Conservation (phyloP, 768 basidiomycete genomes). For the Amanita subjunquillea region DNA sequence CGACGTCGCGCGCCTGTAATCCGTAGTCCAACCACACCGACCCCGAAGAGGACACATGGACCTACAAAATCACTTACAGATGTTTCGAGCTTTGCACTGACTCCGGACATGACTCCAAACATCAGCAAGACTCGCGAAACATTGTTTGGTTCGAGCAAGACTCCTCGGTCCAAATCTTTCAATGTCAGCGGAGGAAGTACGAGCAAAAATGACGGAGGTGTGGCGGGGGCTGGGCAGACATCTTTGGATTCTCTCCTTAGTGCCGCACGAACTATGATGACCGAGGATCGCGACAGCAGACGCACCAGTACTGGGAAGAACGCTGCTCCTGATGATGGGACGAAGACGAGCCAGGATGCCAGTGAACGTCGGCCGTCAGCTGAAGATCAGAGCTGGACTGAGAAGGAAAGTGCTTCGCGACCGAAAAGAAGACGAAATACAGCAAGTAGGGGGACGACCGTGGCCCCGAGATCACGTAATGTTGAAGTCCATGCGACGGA, state of each 20-base stretch:
- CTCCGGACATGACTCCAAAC: neutral
- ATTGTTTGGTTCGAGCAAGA: neutral
- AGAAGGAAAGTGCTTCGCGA: neutral
- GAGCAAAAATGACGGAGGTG: neutral
- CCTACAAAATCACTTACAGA: neutral
- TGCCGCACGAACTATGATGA: slow-evolving; percentile 50
- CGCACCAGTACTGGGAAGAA: slow-evolving; percentile 5
- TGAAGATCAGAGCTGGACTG: neutral
- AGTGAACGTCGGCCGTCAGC: neutral
- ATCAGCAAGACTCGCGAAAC: neutral
- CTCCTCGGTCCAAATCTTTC: neutral
- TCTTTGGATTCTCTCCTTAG: slow-evolving; percentile 51
- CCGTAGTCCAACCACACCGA: slow-evolving; percentile 1
- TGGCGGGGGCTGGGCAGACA: slow-evolving; percentile 16
- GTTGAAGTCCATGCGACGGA: neutral
- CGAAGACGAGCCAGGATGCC: neutral
- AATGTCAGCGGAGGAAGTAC: slow-evolving; percentile 3
- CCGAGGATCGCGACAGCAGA: slow-evolving; percentile 19
- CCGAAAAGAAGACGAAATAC: slow-evolving; percentile 3
- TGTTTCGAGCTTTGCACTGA: neutral
- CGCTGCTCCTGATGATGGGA: slow-evolving; percentile 11
- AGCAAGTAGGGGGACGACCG: neutral
- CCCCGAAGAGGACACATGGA: neutral
- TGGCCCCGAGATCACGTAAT: neutral
- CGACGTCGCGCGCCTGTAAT: neutral